Conservation (phyloP, 2,329 filamentous ascomycete genomes). For the Penicillium sp. region DNA sequence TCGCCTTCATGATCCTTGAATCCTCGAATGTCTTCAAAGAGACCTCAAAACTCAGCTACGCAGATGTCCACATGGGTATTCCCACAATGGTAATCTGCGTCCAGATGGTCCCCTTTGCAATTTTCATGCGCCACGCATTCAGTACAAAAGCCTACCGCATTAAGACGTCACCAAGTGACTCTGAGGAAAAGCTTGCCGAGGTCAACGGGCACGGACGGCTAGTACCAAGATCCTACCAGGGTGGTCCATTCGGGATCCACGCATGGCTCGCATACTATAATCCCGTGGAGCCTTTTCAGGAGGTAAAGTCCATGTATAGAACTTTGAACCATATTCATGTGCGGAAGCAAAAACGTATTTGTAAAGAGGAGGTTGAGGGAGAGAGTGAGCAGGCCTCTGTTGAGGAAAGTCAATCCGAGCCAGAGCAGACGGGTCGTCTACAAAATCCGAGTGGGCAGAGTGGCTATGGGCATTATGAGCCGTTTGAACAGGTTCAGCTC, state of each 20-base stretch:
- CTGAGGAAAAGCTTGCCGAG: neutral
- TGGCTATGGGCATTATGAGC: neutral
- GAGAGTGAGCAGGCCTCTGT: neutral
- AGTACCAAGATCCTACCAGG: conserved; percentile 6
- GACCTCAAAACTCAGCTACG: conserved; percentile 26
- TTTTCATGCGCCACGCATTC: conserved; percentile 34
- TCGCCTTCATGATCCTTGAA: conserved; percentile 31
- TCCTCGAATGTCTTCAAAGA: conserved; percentile 22
- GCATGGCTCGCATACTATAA: conserved; percentile 15
- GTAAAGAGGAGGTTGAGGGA: neutral
- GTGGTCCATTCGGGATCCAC: conserved; percentile 9
- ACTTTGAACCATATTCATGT: conserved; percentile 4
- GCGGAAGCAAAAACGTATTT: neutral
- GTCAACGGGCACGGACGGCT: neutral
- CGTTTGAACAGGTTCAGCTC: neutral
- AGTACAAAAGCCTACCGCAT: conserved; percentile 23
- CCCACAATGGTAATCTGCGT: conserved; percentile 32
- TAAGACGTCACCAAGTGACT: neutral
- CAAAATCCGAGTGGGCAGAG: neutral
- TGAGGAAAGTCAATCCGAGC: neutral
- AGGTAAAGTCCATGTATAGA: conserved; percentile 7
- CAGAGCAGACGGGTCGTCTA: neutral
- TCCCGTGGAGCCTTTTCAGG: conserved; percentile 4
- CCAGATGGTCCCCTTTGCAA: conserved; percentile 32
- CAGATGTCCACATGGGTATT: conserved; percentile 32